Conservation (phyloP, 371 early-diverging fungal genomes). For the Lichtheimia ramosa region DNA sequence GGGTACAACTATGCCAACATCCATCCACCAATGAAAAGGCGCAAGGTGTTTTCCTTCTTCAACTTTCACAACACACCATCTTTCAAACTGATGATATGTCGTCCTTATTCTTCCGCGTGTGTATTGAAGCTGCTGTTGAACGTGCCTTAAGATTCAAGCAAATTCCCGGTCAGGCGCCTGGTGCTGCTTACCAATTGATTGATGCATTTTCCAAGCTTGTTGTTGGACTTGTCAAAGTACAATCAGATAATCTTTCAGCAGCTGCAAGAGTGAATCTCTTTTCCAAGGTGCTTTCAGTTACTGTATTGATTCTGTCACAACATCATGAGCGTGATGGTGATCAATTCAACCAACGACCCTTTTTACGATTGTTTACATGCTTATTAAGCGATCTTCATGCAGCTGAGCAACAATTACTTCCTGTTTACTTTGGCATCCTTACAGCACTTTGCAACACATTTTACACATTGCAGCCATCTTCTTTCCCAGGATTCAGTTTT, state of each 20-base stretch:
- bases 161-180: conserved; percentile 43
- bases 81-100: conserved; percentile 76
- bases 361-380: conserved; percentile 86
- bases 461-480: conserved; percentile 80
- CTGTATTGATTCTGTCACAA: conserved; percentile 80
- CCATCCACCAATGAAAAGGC: conserved; percentile 80
- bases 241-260: conserved; percentile 13
- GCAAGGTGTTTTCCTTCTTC: conserved; percentile 61
- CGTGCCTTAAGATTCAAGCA: conserved; percentile 66
- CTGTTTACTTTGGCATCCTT: conserved; percentile 73
- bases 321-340: conserved; percentile 79
- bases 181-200: conserved; percentile 69
- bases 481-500: conserved; percentile 94
- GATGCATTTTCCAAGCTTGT: conserved; percentile 86
- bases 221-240: conserved; percentile 53
- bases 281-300: conserved; percentile 81
- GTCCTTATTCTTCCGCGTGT: conserved; percentile 86
- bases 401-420: conserved; percentile 67
- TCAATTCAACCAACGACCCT: conserved; percentile 89
- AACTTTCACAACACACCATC: conserved; percentile 79
- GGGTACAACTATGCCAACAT: conserved; percentile 86
- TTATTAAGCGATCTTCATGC: conserved; percentile 82
- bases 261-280: conserved; percentile 43
- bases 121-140: conserved; percentile 82
- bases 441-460: conserved; percentile 82